Evolutionary conservation across 495 filamentous ascomycete genomes (phyloP).

Genomic region (Sordaria brevicollis): DNA sequence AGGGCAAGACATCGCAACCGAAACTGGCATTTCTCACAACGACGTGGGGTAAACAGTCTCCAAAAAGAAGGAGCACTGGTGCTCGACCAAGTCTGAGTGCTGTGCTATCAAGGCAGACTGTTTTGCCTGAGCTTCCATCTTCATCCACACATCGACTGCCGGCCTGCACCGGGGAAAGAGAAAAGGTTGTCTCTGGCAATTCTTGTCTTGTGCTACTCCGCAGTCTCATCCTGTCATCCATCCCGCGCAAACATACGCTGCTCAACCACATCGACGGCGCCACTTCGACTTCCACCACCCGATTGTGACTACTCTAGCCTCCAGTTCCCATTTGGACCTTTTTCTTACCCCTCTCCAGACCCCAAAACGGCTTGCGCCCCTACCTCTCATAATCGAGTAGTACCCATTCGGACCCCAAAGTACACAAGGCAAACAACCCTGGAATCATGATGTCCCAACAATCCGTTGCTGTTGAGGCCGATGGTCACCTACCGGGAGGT

Average conservation of each 20-base stretch:
- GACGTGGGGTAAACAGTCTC: not conserved
- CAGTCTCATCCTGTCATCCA: constrained; percentile 7
- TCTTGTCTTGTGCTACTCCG: constrained; percentile 1
- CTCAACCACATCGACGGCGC: constrained; percentile 10
- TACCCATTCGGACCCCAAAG: constrained; percentile 31
- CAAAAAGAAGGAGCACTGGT: not conserved
- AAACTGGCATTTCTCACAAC: not conserved
- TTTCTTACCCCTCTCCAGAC: constrained; percentile 11
- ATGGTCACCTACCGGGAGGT: constrained; percentile 21
- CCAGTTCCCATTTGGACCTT: constrained; percentile 7
- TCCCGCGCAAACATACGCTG: constrained; percentile 7
- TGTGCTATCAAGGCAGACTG: not conserved
- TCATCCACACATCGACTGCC: not conserved
- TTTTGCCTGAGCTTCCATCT: not conserved
- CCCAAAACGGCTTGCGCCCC: not conserved
- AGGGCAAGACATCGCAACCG: not conserved
- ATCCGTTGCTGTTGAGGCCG: constrained; percentile 40
- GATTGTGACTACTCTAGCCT: constrained; percentile 2
- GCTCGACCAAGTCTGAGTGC: not conserved
- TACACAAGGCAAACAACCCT: constrained; percentile 13
- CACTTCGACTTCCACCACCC: constrained; percentile 7
- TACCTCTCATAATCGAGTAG: constrained; percentile 22
- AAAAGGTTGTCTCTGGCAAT: constrained; percentile 13
- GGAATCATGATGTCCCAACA: constrained; percentile 38
- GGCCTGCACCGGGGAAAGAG: constrained; percentile 3